A percentile compares a stretch with the other conserved stretches of the same genome.
Evolutionary conservation across 2,329 filamentous ascomycete species (phyloP).

Genomic region (Periconia macrospinosa): DNA sequence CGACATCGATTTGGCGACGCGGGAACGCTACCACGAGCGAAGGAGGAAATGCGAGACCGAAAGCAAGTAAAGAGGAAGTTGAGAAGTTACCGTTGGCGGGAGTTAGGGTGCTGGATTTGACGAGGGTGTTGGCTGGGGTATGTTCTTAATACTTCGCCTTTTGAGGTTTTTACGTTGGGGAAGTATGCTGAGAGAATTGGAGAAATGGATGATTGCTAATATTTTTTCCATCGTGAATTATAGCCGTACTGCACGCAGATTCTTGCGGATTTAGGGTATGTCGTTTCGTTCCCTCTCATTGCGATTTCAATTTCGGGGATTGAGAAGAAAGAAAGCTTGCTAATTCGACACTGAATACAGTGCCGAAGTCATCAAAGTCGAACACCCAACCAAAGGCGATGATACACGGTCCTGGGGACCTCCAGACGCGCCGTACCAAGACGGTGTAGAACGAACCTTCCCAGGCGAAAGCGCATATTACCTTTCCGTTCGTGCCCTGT

Average conservation of each 20-base stretch:
- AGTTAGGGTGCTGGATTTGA: conserved; percentile 92
- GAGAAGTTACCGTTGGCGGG: conserved; percentile 73
- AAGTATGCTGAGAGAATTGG: neutral
- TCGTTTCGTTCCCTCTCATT: neutral
- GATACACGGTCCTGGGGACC: conserved; percentile 96
- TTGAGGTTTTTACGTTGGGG: no score
- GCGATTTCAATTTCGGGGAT: neutral
- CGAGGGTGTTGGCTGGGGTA: conserved; percentile 89
- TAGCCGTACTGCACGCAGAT: conserved; percentile 98
- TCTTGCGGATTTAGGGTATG: conserved; percentile 91
- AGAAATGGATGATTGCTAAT: conserved; percentile 15
- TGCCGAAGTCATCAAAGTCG: conserved; percentile 94
- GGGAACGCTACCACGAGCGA: conserved; percentile 43
- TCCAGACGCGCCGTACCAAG: conserved; percentile 78
- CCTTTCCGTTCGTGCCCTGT: conserved; percentile 63
- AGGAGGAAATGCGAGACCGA: neutral
- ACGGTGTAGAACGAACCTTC: conserved; percentile 60
- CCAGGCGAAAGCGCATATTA: conserved; percentile 97
- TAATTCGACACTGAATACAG: conserved; percentile 48
- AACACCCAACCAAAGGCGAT: conserved; percentile 88
- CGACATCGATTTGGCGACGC: conserved; percentile 21
- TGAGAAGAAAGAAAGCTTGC: neutral
- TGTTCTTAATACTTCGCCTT: conserved; percentile 44
- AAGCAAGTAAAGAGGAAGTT: conserved; percentile 31
- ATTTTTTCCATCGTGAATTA: no score